phyloP scores from a whole-genome alignment of 495 filamentous ascomycete genomes.

The Thermothielavioides terrestris region DNA sequence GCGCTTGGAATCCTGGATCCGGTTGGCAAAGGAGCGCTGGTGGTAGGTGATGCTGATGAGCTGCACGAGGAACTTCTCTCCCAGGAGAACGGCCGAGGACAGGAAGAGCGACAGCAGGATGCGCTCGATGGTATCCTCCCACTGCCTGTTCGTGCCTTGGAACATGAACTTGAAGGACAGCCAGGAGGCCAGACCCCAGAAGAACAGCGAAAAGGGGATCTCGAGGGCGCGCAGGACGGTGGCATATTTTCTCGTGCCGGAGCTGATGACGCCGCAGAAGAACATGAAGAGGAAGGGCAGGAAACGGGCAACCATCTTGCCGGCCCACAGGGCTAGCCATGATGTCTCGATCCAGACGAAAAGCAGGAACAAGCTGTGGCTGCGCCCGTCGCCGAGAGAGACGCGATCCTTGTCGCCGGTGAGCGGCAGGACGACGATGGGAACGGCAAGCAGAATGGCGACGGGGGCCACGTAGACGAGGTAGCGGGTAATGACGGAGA shows the following conservation, averaged over 20 bases:
- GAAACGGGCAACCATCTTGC: constrained; percentile 70
- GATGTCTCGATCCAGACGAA: constrained; percentile 89
- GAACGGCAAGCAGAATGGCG: constrained; percentile 63
- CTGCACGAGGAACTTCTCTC: constrained; percentile 77
- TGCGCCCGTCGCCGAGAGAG: constrained; percentile 35
- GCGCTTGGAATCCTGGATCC: constrained; percentile 83
- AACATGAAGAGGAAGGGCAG: constrained; percentile 81
- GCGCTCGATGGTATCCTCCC: constrained; percentile 50
- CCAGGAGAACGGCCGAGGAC: constrained; percentile 66
- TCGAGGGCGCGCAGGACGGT: constrained; percentile 70
- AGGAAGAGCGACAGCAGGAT: constrained; percentile 71
- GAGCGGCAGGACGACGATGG: constrained; percentile 66
- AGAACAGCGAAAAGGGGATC: constrained; percentile 76
- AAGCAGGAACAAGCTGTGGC: constrained; percentile 57
- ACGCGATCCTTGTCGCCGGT: constrained; percentile 30
- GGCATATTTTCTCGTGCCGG: constrained; percentile 88
- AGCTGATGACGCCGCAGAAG: constrained; percentile 78
- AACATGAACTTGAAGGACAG: constrained; percentile 70
- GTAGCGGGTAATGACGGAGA: constrained; percentile 80
- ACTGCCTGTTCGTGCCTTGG: constrained; percentile 22
- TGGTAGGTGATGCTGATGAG: constrained; percentile 93
- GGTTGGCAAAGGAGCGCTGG: constrained; percentile 78
- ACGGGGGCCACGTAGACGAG: constrained; percentile 81
- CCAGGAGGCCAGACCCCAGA: constrained; percentile 73
- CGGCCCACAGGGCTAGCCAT: constrained; percentile 81